A percentile compares a stretch with the other conserved stretches of the same genome.
These are phyloP conservation scores for Scleroderma bovista DNA, from an alignment of 768 basidiomycete genomes.

Conservation along the genomic window DNA sequence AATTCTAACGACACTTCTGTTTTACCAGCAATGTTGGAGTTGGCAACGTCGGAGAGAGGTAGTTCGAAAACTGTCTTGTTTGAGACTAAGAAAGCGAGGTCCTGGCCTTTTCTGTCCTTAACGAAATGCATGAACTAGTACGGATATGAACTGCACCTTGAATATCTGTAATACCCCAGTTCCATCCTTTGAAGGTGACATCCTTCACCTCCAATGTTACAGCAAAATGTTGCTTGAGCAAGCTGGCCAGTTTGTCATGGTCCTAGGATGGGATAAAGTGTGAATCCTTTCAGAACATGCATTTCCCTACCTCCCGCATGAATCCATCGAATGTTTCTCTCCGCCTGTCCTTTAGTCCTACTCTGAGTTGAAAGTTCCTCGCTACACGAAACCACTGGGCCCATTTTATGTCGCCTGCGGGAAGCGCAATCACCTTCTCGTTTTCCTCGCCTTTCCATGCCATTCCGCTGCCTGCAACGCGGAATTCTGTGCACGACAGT, in stretches of 20 bases:
- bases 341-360: constrained; percentile 73
- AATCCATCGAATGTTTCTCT: constrained; percentile 93
- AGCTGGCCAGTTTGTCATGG: constrained; percentile 73
- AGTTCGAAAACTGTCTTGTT: constrained; percentile 88
- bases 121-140: not conserved
- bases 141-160: constrained; percentile 52
- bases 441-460: constrained; percentile 87
- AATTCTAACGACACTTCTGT: constrained; percentile 99
- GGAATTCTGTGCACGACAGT: constrained; percentile 56
- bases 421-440: constrained; percentile 57
- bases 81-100: constrained; percentile 86
- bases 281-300: not conserved
- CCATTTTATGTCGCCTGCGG: constrained; percentile 76
- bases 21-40: constrained; percentile 95
- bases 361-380: constrained; percentile 82
- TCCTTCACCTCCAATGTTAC: constrained; percentile 84
- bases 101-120: constrained; percentile 55
- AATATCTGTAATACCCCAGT: constrained; percentile 95
- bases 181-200: constrained; percentile 91
- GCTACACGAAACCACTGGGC: constrained; percentile 90
- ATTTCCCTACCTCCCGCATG: constrained; percentile 62
- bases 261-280: constrained; percentile 47
- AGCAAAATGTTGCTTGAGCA: constrained; percentile 85
- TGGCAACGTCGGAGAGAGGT: constrained; percentile 80
- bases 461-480: constrained; percentile 84